A percentile compares a stretch with the other conserved stretches of the same genome.
Conservation (phyloP, 768 basidiomycete species). For the Russula griseocarnosa region DNA sequence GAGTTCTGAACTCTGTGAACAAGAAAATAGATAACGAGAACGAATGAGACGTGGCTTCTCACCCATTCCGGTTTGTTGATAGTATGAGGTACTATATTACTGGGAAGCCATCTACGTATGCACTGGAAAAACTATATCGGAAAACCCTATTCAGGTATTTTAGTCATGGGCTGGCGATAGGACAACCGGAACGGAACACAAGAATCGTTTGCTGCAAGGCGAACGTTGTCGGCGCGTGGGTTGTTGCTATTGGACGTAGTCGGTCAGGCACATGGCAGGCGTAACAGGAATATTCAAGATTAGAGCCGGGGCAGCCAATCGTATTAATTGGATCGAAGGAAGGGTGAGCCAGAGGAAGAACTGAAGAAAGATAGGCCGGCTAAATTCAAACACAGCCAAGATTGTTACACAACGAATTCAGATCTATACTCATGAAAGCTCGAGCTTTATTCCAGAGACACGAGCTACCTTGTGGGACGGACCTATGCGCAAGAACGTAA, state of each 20-base stretch:
- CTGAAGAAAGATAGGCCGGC: background rate
- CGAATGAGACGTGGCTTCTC: background rate
- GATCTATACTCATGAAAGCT: background rate
- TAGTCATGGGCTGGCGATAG: background rate
- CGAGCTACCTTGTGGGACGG: background rate
- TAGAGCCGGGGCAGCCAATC: slow-evolving; percentile 9
- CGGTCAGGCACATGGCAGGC: background rate
- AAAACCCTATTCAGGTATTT: background rate
- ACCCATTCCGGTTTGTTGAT: background rate
- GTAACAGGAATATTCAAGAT: background rate
- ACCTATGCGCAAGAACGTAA: background rate
- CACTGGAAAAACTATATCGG: background rate
- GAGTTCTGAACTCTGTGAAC: background rate
- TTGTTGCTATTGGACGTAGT: slow-evolving; percentile 4
- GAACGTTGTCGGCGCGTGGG: slow-evolving; percentile 3
- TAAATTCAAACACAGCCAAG: background rate
- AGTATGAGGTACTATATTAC: background rate
- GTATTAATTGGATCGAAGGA: slow-evolving; percentile 5
- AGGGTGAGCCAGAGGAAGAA: background rate
- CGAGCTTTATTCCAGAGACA: background rate
- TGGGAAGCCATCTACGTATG: background rate
- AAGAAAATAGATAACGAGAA: background rate
- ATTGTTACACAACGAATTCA: background rate
- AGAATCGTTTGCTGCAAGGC: background rate
- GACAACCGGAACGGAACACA: background rate